These are phyloP conservation scores for Stipa capillata DNA, from an alignment of 176 grass and related monocot genomes.

Conservation along the genomic window DNA sequence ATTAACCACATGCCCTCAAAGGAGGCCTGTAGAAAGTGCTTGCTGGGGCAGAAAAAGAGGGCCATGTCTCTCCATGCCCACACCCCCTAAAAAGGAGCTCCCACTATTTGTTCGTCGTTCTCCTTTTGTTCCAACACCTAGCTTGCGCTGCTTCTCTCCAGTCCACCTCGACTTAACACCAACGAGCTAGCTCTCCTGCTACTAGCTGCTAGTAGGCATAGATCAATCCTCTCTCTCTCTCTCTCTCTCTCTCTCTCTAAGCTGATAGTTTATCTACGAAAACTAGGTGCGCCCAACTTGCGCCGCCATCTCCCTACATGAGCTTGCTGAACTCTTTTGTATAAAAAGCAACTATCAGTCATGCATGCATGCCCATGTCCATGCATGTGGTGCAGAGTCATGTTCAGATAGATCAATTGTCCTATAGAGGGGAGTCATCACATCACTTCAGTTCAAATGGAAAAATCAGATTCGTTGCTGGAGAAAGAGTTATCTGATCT, in stretches of 20 bases:
- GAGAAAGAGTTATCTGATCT: neutral
- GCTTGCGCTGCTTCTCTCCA: conserved; percentile 3
- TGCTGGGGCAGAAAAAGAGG: conserved; percentile 24
- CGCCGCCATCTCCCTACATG: neutral
- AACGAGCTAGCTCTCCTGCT: neutral
- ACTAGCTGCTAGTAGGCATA: neutral
- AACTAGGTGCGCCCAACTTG: neutral
- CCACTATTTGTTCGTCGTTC: conserved; percentile 46
- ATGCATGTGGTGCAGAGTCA: neutral
- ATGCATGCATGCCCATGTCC: neutral
- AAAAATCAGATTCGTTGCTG: neutral
- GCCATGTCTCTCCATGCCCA: conserved; percentile 33
- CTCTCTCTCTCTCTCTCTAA: neutral
- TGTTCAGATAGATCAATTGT: neutral
- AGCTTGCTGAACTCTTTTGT: neutral
- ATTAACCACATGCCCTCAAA: conserved; percentile 36
- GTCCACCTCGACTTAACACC: conserved; percentile 13
- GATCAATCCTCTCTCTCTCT: too few relatives aligned
- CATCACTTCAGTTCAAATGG: neutral
- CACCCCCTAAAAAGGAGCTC: conserved; percentile 81
- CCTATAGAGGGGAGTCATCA: too few relatives aligned
- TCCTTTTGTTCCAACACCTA: conserved; percentile 43
- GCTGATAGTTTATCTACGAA: neutral
- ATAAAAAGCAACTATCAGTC: neutral
- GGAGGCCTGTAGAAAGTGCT: conserved; percentile 22